Evolutionary conservation across 2,329 filamentous ascomycete species (phyloP).

Genomic region (Exophiala xenobiotica): DNA sequence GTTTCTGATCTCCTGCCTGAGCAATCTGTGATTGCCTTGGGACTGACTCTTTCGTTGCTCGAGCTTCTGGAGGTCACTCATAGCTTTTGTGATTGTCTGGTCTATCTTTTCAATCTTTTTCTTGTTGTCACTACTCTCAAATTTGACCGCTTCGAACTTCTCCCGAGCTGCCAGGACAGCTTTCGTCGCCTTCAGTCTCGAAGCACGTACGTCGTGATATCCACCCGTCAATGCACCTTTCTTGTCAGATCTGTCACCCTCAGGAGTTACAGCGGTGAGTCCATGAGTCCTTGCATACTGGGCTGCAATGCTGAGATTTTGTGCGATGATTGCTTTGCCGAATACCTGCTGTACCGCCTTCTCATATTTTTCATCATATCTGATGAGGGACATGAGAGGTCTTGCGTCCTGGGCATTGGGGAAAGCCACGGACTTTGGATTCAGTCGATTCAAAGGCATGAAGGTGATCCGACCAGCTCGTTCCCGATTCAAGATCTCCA

Average conservation of each 20-base stretch:
- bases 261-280: constrained; percentile 88
- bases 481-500: constrained; percentile 75
- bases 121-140: constrained; percentile 65
- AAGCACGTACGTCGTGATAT: constrained; percentile 82
- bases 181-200: constrained; percentile 80
- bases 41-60: constrained; percentile 75
- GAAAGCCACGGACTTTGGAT: constrained; percentile 68
- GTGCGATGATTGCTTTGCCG: constrained; percentile 90
- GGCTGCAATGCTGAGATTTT: constrained; percentile 79
- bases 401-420: constrained; percentile 85
- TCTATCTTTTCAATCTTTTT: constrained; percentile 73
- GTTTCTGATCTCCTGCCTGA: constrained; percentile 72
- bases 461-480: constrained; percentile 88
- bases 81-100: constrained; percentile 84
- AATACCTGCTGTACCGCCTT: constrained; percentile 93
- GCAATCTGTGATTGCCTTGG: constrained; percentile 77
- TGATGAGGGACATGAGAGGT: constrained; percentile 79
- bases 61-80: constrained; percentile 77
- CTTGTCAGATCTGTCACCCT: constrained; percentile 93
- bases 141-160: constrained; percentile 67
- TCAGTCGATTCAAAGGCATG: constrained; percentile 84
- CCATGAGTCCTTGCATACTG: constrained; percentile 92
- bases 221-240: constrained; percentile 94
- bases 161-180: constrained; percentile 71
- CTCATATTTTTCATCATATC: constrained; percentile 73